Evolutionary conservation across 345 rosid genomes (phyloP).

Genomic region (Barbarea vulgaris): DNA sequence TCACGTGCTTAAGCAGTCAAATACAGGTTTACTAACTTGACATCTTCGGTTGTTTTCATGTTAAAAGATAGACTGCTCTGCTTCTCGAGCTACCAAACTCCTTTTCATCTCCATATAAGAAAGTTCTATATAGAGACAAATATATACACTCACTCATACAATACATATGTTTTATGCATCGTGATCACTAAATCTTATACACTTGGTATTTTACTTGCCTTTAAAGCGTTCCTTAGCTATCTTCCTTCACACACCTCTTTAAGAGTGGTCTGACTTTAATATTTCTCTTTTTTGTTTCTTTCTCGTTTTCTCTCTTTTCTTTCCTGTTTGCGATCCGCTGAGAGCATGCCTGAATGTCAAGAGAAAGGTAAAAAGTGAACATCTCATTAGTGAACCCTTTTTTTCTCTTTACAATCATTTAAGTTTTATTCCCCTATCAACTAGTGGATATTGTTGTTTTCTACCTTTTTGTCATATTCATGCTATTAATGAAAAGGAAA

Average conservation of each 20-base stretch:
- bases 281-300: slow-evolving; percentile 33
- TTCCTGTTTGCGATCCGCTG: slow-evolving; percentile 20
- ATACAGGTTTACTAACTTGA: slow-evolving; percentile 35
- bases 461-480: slow-evolving; percentile 26
- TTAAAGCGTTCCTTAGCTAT: slow-evolving; percentile 57
- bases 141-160: slow-evolving; percentile 4
- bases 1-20: slow-evolving; percentile 65
- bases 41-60: slow-evolving; percentile 34
- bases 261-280: slow-evolving; percentile 33
- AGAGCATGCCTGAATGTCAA: slow-evolving; percentile 97
- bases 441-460: slow-evolving; percentile 33
- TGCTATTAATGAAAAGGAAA: slow-evolving; percentile 22
- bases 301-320: slow-evolving; percentile 34
- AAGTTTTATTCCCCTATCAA: background rate
- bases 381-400: slow-evolving; percentile 10
- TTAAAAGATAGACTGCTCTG: slow-evolving; percentile 17
- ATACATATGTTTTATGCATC: slow-evolving; percentile 9
- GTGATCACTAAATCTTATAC: slow-evolving; percentile 39
- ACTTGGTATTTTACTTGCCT: slow-evolving; percentile 65
- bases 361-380: slow-evolving; percentile 71
- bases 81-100: slow-evolving; percentile 17
- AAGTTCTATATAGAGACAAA: background rate
- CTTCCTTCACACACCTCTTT: slow-evolving; percentile 41
- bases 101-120: background rate
- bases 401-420: slow-evolving; percentile 19